Evolutionary conservation across 164 flowering plant genomes (phyloP), one percentile per base, ranked within the genome.

Genomic region (Buxus sempervirens): DNA sequence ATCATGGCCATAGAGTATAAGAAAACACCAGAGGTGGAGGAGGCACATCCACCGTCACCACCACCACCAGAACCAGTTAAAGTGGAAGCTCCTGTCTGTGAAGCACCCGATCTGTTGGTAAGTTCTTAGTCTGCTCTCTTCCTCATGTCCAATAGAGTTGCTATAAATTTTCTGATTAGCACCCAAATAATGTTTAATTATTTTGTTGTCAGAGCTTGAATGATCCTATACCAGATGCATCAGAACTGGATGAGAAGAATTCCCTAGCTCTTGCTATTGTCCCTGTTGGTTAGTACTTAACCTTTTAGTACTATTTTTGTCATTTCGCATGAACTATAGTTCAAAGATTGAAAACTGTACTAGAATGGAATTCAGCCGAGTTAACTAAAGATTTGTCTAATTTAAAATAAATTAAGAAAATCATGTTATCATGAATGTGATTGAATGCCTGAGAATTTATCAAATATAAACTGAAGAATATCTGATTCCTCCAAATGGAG

Each of bases 181-280:
- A 25, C 24, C 49, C 16, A 10, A 20, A 7, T 2, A 57, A 42
- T 57, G 20, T 70, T 59, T 51, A 58, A 7, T 74, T 65, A 64
- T 54, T 69, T 76, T 73, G 57, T 55, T 79, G 42, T 23, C 72
- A 95, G 99, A 85, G 82, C 66, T 67, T 90, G 73, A 69, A 88
- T 73, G 95, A 88, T 81, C 85, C 95, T 22, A 64, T 18, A 58
- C 90, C 97, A 55, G 87, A 78, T 72, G 93, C 87, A 25, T 71
- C 89, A 26, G 91, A 85, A 22, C 80, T 95, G 22, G 97, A 95
- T 62, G 91, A 89, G 76, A 89, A 87, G 81, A 95, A 93, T 82
- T 83, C 97, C 32, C 49, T 90, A 76, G 97, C 99, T 70, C 82
- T 95, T 67, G 98, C 99, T 22, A 92, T 95, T 79, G 91, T 95